Percentiles rank a stretch among this genome's conserved stretches.
phyloP scores from a whole-genome alignment of 768 basidiomycete species.

The Gelatoporia subvermispora region DNA sequence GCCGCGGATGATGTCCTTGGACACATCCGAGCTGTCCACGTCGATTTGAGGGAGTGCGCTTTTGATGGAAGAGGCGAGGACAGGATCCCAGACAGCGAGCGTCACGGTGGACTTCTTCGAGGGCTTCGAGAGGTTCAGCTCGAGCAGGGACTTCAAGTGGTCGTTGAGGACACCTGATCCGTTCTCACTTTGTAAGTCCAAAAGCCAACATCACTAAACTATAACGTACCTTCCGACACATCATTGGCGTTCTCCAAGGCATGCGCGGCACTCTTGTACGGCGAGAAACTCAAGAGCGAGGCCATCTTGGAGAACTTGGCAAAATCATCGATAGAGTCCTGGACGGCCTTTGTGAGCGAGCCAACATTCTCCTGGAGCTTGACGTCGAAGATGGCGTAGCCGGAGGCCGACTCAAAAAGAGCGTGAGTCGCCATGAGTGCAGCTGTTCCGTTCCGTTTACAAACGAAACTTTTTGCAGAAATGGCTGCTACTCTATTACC shows the following conservation, averaged over 20 bases:
- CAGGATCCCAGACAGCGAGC: conserved; percentile 75
- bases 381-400: conserved; percentile 89
- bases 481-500: too few species aligned
- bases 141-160: conserved; percentile 75
- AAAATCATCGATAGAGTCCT: conserved; percentile 83
- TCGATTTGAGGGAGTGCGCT: conserved; percentile 56
- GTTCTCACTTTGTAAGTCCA: not conserved
- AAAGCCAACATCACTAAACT: conserved; percentile 1
- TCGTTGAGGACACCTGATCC: conserved; percentile 76
- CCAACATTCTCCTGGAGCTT: conserved; percentile 87
- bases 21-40: conserved; percentile 78
- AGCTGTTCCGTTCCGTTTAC: not conserved
- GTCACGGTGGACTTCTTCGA: conserved; percentile 65
- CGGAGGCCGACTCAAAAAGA: conserved; percentile 90
- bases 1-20: conserved; percentile 85
- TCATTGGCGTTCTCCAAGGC: conserved; percentile 96
- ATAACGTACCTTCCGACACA: conserved; percentile 82
- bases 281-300: conserved; percentile 81
- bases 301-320: conserved; percentile 92
- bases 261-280: conserved; percentile 90
- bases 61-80: conserved; percentile 75
- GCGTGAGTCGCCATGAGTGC: conserved; percentile 69
- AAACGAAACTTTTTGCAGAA: not conserved
- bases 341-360: conserved; percentile 68
- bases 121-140: conserved; percentile 79